These are phyloP conservation scores for Westerdykella aurantiaca DNA, from an alignment of 2,329 filamentous ascomycete species.

Conservation along the genomic window DNA sequence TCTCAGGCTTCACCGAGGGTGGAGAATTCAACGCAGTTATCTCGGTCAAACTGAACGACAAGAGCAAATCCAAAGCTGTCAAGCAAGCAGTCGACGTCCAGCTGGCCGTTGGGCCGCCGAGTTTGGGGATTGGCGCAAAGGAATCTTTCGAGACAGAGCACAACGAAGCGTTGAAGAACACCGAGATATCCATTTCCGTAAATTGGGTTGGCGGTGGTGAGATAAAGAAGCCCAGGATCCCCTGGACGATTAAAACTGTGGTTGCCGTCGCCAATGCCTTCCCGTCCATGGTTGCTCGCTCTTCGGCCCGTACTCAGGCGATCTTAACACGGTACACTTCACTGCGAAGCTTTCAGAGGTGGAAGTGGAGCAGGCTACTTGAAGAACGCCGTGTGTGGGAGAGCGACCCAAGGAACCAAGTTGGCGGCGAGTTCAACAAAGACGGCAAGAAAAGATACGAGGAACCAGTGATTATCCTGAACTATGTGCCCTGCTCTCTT, in stretches of 20 bases:
- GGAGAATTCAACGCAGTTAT: slow-evolving; percentile 33
- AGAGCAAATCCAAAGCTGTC: slow-evolving; percentile 26
- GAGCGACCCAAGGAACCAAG: slow-evolving; percentile 11
- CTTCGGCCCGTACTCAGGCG: slow-evolving; percentile 24
- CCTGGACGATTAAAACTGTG: slow-evolving; percentile 27
- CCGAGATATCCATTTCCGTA: slow-evolving; percentile 30
- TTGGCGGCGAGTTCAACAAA: slow-evolving; percentile 15
- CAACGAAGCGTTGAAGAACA: slow-evolving; percentile 20
- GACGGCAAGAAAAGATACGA: slow-evolving; percentile 14
- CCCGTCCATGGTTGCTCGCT: slow-evolving; percentile 29
- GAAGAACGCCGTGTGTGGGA: slow-evolving; percentile 13
- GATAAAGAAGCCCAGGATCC: slow-evolving; percentile 27
- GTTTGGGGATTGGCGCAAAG: slow-evolving; percentile 20
- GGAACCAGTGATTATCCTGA: slow-evolving; percentile 24
- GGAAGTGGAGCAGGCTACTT: slow-evolving; percentile 21
- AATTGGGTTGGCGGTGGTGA: slow-evolving; percentile 32
- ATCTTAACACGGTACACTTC: slow-evolving; percentile 29
- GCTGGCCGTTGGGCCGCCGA: slow-evolving; percentile 20
- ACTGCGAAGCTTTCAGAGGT: slow-evolving; percentile 25
- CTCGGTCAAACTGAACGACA: slow-evolving; percentile 29
- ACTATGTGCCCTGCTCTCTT: slow-evolving; percentile 29
- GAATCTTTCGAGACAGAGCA: slow-evolving; percentile 19
- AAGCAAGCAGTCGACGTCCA: slow-evolving; percentile 30
- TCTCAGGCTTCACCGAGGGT: slow-evolving; percentile 30
- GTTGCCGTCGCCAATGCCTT: slow-evolving; percentile 31